Evolutionary conservation across 139 green algal species (phyloP).

Genomic region (Coelastrella sp.): DNA sequence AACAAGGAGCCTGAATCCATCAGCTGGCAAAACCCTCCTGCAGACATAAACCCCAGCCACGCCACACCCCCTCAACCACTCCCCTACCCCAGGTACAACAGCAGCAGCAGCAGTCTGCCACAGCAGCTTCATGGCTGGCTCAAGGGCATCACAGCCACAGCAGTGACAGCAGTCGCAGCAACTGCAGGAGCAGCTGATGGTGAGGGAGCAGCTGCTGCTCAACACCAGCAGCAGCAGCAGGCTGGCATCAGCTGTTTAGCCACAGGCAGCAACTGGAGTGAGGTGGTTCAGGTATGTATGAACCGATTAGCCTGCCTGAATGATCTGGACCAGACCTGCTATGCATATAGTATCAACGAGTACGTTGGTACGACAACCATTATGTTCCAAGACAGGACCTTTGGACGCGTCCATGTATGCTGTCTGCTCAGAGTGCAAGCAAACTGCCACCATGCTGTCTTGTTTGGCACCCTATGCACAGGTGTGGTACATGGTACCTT

Average conservation of each 20-base stretch:
- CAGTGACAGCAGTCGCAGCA: background rate
- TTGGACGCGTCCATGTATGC: too few species aligned
- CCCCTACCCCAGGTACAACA: slow-evolving; percentile 20
- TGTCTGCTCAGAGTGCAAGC: too few species aligned
- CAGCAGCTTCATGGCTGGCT: slow-evolving; percentile 34
- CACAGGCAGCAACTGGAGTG: slow-evolving; percentile 48
- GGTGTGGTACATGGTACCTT: too few species aligned
- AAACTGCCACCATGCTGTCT: too few species aligned
- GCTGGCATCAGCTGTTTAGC: background rate
- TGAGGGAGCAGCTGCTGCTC: too few species aligned
- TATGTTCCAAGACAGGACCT: too few species aligned
- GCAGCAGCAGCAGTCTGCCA: slow-evolving; percentile 26
- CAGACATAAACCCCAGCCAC: background rate
- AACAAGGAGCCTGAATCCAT: background rate
- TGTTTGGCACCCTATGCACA: too few species aligned
- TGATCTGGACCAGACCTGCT: background rate
- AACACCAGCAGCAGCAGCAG: background rate
- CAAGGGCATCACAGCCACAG: background rate
- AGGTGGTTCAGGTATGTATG: slow-evolving; percentile 53
- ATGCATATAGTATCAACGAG: too few species aligned
- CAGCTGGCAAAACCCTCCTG: background rate
- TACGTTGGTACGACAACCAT: too few species aligned
- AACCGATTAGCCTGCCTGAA: too few species aligned
- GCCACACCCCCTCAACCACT: background rate
- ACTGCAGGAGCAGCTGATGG: background rate